Evolutionary conservation across 768 basidiomycete species (phyloP), one percentile per base, ranked within the genome.

Genomic region (Brasilioporus rufonigricans): DNA sequence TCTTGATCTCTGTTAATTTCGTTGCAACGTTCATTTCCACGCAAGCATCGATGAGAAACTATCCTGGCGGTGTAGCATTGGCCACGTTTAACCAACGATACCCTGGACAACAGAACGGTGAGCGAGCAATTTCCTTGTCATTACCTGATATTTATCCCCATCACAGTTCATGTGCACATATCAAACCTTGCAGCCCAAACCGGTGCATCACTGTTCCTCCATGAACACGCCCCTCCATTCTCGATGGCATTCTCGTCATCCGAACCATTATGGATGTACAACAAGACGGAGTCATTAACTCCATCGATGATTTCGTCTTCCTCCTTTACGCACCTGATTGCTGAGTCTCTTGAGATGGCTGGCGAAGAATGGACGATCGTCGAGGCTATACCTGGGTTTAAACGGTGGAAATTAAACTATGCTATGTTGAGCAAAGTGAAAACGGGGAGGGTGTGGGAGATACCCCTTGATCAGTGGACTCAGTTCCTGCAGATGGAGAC

Each of bases 181-280:
- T 86, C 83, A 48, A 90, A 95, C 58, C 80, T 93, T 41, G 89
- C 91, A 1, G 86, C 91, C 2, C 94, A 96, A 70, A 93, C 88
- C 0, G 96, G 97, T 3, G 90, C 92, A 3, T 89, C 92, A 0
- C 83, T 94, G 50, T 97, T 98, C 77, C 82, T 85, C 21, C 89
- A 91, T 38, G 77, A 81, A 21, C 75, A 87, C 51, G 71, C 85
- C 0, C 77, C 80, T 1, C 88, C 92, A 66, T 74, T 48, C 40
- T 11, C 54, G 43, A 45, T 54, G 18, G 50, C 62, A 47, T 48
- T 59, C 45, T 33, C 31, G 47, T 46, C 59, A 50, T 38, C 57
- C 13, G 35, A 24, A 0, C 39, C 46, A 12, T 50, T 62, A 29
- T 92, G 90, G 87, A 76, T 71, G 35, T 96, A 94, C 73, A 82